Base-by-base conservation (phyloP, 2,329 filamentous ascomycete genomes). In the Aureobasidium mangrovei region DNA sequence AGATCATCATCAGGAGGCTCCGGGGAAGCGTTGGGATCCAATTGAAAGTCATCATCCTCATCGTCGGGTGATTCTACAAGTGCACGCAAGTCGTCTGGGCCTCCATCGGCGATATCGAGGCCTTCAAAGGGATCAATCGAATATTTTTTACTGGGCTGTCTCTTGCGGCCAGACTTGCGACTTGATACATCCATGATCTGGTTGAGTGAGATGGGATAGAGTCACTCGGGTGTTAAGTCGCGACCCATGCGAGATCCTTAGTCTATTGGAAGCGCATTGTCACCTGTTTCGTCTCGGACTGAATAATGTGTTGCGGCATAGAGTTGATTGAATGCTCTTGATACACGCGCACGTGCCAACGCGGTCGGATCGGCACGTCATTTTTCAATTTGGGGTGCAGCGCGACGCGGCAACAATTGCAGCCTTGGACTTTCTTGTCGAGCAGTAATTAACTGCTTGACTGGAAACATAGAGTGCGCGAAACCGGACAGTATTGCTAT, bases 101-200 rank as follows among this genome's bases (percentile, higher is more conserved):
- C 60, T 40, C 58, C 59, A 10, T 60, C 57, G 9, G 63, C 61
- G 3, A 63, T 62, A 8, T 63, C 61, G 12, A 70, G 60, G 10
- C 64, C 66, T 41, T 67, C 65, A 38, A 69, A 69, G 3, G 67
- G 60, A 54, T 70, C 68, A 31, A 64, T 58, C 10, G 63, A 66
- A 51, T 70, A 69, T 28, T 57, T 60, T 54, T 64, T 67, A 35
- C 32, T 53, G 39, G 57, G 53, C 41, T 49, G 55, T 26, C 56
- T 49, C 31, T 41, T 44, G 18, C 57, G 56, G 1, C 39, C 39
- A 31, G 57, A 57, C 28, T 38, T 52, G 43, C 57, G 57, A 35
- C 8, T 44, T 10, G 55, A 27, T n/a, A 38, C 26, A 6, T 53
- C 49, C 49, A 53, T 53, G 12, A 12, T 44, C 26, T 40, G 44